Evolutionary conservation across 2,329 filamentous ascomycete genomes (phyloP).

Genomic region (Boeremia lycopersici): DNA sequence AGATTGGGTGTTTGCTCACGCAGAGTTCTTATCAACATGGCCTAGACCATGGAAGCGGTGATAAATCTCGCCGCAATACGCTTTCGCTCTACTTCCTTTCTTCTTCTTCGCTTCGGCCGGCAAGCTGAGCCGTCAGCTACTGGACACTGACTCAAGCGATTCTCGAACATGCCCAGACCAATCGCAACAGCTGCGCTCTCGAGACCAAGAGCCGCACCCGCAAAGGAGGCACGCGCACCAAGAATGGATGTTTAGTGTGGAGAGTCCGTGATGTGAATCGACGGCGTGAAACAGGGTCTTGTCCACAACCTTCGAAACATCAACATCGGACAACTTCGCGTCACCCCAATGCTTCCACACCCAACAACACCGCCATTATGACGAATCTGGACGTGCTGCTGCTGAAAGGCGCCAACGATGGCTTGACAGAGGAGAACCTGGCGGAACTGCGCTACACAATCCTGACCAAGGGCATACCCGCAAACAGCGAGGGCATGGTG

Average conservation of each 20-base stretch:
- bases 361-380: conserved; percentile 33
- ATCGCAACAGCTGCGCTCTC: background rate
- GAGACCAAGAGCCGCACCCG: too few relatives aligned
- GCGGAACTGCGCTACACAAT: conserved; percentile 76
- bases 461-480: conserved; percentile 75
- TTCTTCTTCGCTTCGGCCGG: background rate
- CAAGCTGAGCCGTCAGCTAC: background rate
- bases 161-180: background rate
- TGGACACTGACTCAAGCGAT: background rate
- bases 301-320: conserved; percentile 7
- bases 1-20: background rate
- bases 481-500: conserved; percentile 82
- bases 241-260: too few relatives aligned
- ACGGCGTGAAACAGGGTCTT: conserved; percentile 5
- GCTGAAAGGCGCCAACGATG: conserved; percentile 77
- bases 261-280: background rate
- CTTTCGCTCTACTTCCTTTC: conserved; percentile 3
- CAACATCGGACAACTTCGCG: background rate
- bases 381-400: conserved; percentile 72
- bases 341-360: conserved; percentile 1
- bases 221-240: too few relatives aligned
- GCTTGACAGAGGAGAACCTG: conserved; percentile 69
- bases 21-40: background rate
- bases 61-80: background rate
- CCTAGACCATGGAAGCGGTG: background rate